phyloP scores from a whole-genome alignment of 306 rosid genomes.

The Leucaena leucocephala region DNA sequence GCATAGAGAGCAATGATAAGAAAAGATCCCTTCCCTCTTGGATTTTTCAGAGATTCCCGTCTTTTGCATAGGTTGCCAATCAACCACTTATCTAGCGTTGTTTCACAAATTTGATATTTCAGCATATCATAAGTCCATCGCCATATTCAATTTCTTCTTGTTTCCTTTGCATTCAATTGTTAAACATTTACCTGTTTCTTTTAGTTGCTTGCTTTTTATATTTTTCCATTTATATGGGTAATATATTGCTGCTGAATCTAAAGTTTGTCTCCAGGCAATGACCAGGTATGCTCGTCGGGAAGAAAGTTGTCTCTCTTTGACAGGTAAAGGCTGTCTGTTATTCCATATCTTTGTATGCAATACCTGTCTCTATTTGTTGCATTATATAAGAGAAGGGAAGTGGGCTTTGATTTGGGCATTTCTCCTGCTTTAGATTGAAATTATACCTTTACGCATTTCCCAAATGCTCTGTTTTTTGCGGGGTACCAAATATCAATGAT shows the following conservation, averaged over 20 bases:
- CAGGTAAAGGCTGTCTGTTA: conserved; percentile 54
- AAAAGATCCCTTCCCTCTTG: not conserved
- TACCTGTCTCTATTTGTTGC: conserved; percentile 15
- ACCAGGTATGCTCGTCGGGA: conserved; percentile 81
- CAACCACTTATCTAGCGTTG: not conserved
- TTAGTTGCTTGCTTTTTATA: conserved; percentile 3
- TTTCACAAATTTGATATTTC: not conserved
- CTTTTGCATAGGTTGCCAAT: conserved; percentile 15
- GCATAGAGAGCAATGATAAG: not conserved
- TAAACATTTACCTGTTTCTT: conserved; percentile 4
- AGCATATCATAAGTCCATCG: not conserved
- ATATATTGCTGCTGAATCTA: conserved; percentile 22
- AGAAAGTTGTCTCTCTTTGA: conserved; percentile 80
- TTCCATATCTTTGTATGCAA: not conserved
- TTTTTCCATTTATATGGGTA: not conserved
- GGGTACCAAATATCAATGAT: conserved; percentile 4
- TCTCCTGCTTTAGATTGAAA: not conserved
- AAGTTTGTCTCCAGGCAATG: conserved; percentile 64
- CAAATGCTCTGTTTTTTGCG: conserved; percentile 3
- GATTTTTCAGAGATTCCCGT: not conserved
- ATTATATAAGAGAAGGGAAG: not conserved
- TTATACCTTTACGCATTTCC: not conserved
- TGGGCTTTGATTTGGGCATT: not conserved
- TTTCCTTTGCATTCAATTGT: conserved; percentile 26
- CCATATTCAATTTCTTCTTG: not conserved